A percentile compares a stretch with the other conserved stretches of the same genome.
These are phyloP conservation scores for Spiromastix sp. DNA, from an alignment of 2,329 filamentous ascomycete genomes.

Conservation along the genomic window DNA sequence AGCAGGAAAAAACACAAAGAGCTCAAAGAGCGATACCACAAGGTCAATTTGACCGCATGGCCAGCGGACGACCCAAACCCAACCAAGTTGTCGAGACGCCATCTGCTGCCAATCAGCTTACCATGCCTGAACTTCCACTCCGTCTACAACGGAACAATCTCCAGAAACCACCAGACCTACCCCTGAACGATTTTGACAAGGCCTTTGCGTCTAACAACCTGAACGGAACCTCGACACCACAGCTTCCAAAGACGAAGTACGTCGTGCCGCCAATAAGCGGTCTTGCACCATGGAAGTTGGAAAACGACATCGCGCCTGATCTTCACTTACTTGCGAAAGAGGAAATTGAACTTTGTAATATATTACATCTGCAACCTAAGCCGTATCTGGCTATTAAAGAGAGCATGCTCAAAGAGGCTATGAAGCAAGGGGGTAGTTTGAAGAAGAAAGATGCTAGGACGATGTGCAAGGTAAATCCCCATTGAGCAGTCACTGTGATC, in stretches of 20 bases:
- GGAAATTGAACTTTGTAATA: conserved; percentile 76
- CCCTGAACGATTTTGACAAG: conserved; percentile 44
- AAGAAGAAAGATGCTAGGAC: conserved; percentile 93
- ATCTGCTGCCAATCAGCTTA: conserved; percentile 63
- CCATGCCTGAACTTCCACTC: conserved; percentile 67
- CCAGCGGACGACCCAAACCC: conserved; percentile 62
- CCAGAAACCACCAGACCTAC: conserved; percentile 21
- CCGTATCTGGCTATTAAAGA: conserved; percentile 94
- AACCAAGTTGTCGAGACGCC: conserved; percentile 58
- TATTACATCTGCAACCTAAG: conserved; percentile 79
- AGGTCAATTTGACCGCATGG: conserved; percentile 77
- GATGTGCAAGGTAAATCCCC: conserved; percentile 51
- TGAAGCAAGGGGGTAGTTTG: conserved; percentile 75
- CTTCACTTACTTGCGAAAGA: conserved; percentile 75
- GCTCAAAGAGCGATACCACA: conserved; percentile 57
- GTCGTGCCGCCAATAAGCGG: conserved; percentile 39
- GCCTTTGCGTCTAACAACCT: conserved; percentile 45
- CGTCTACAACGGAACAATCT: conserved; percentile 40
- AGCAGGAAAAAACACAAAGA: conserved; percentile 71
- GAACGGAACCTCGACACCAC: conserved; percentile 28
- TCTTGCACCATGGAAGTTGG: conserved; percentile 48
- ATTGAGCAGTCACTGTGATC: background rate
- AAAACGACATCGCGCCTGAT: conserved; percentile 64
- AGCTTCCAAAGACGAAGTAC: conserved; percentile 40
- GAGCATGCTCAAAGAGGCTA: conserved; percentile 76